Conservation (phyloP, 2,329 filamentous ascomycete species). For the Xylariomycetidae sp. region DNA sequence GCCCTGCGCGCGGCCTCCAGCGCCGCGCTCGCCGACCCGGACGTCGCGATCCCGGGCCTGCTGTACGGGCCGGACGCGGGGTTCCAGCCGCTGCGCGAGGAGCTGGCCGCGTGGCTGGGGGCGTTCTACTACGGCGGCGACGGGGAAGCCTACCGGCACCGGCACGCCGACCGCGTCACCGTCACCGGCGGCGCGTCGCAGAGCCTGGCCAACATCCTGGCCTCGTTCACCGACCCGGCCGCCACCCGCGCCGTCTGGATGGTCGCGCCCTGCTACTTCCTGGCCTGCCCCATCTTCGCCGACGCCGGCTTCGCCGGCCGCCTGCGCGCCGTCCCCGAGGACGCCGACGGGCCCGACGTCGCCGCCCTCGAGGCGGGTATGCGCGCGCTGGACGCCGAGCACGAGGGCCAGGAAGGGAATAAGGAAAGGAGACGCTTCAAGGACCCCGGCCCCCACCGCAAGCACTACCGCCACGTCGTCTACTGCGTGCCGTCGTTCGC, state of each 20-base stretch:
- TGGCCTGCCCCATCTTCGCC: slow-evolving; percentile 80
- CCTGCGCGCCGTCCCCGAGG: slow-evolving; percentile 67
- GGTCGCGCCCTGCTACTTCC: slow-evolving; percentile 74
- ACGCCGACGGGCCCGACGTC: slow-evolving; percentile 70
- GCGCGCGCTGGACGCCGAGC: slow-evolving; percentile 4
- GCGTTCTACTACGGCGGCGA: slow-evolving; percentile 46
- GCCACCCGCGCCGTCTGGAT: slow-evolving; percentile 75
- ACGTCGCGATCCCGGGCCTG: slow-evolving; percentile 56
- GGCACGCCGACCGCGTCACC: slow-evolving; percentile 57
- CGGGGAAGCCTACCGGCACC: slow-evolving; percentile 2
- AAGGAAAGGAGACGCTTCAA: slow-evolving; percentile 44
- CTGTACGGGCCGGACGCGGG: slow-evolving; percentile 77
- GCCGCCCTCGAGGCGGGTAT: slow-evolving; percentile 13
- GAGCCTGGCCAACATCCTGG: slow-evolving; percentile 69
- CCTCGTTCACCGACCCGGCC: slow-evolving; percentile 72
- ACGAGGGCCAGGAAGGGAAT: neutral
- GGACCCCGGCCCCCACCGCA: slow-evolving; percentile 50
- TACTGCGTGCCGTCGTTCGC: slow-evolving; percentile 85
- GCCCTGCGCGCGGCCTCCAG: slow-evolving; percentile 56
- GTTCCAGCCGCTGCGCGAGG: slow-evolving; percentile 60
- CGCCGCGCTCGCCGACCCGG: slow-evolving; percentile 53
- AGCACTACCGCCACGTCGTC: slow-evolving; percentile 80
- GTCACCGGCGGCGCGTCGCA: slow-evolving; percentile 84
- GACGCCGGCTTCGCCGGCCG: slow-evolving; percentile 68
- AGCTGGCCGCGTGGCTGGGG: slow-evolving; percentile 65